These are phyloP conservation scores for Trichoderma parareesei DNA, from an alignment of 495 filamentous ascomycete species.

Conservation along the genomic window DNA sequence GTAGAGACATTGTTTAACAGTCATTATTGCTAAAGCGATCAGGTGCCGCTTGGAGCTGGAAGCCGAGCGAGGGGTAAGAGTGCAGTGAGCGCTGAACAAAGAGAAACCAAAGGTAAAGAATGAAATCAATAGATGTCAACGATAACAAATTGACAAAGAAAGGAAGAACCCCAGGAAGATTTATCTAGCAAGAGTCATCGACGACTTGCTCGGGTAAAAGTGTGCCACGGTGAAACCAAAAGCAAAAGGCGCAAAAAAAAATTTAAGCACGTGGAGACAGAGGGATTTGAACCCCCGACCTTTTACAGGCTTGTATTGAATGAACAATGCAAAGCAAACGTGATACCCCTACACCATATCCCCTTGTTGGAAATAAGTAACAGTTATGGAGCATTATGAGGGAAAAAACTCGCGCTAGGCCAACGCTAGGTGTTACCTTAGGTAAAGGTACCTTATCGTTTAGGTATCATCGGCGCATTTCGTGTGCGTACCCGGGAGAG, in stretches of 20 bases:
- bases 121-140: background rate
- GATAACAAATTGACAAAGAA: background rate
- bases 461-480: no score
- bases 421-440: no score
- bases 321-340: slow-evolving; percentile 10
- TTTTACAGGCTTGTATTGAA: slow-evolving; percentile 9
- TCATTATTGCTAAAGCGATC: no score
- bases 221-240: no score
- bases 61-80: no score
- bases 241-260: background rate
- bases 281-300: slow-evolving; percentile 10
- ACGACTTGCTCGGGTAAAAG: no score
- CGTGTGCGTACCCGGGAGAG: background rate
- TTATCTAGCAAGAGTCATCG: no score
- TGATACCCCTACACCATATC: slow-evolving; percentile 10
- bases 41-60: no score
- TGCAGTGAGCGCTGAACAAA: no score
- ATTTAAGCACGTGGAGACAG: slow-evolving; percentile 6
- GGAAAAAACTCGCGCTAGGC: no score
- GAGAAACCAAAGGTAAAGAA: background rate
- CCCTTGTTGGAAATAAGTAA: background rate
- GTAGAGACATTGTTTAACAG: no score
- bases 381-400: background rate
- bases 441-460: no score
- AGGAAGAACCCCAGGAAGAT: background rate